phyloP scores from a whole-genome alignment of 768 basidiomycete genomes.

The Mycena filopes region DNA sequence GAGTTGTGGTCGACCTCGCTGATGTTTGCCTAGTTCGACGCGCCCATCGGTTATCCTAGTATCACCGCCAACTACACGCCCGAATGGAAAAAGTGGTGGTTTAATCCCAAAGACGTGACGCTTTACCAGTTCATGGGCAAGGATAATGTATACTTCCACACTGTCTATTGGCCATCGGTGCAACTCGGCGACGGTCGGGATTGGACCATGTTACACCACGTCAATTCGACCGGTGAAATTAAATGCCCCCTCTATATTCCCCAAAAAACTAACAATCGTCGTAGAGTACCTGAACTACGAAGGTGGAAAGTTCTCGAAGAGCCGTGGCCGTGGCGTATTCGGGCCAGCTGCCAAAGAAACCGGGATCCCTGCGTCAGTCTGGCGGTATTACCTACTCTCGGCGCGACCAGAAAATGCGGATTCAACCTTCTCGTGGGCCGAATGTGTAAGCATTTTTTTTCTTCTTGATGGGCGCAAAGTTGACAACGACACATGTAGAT shows the following conservation, averaged over 20 bases:
- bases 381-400: constrained; percentile 95
- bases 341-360: constrained; percentile 95
- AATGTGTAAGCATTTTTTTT: constrained; percentile 69
- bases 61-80: constrained; percentile 96
- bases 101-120: constrained; percentile 87
- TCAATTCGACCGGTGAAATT: constrained; percentile 89
- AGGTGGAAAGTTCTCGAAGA: constrained; percentile 98
- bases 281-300: constrained; percentile 98
- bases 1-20: not conserved
- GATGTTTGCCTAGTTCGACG: constrained; percentile 16
- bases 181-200: constrained; percentile 88
- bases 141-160: constrained; percentile 99
- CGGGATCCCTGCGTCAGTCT: constrained; percentile 92
- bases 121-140: constrained; percentile 99
- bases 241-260: not conserved
- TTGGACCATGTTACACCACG: constrained; percentile 94
- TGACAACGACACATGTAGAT: constrained; percentile 59
- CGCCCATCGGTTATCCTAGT: constrained; percentile 88
- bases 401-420: constrained; percentile 94
- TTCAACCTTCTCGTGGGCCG: constrained; percentile 96
- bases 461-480: not conserved
- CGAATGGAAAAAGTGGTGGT: constrained; percentile 98
- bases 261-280: not conserved
- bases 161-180: constrained; percentile 92
- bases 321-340: constrained; percentile 95